phyloP scores from a whole-genome alignment of 768 basidiomycete genomes.

The Tylopilus vinaceipallidus region DNA sequence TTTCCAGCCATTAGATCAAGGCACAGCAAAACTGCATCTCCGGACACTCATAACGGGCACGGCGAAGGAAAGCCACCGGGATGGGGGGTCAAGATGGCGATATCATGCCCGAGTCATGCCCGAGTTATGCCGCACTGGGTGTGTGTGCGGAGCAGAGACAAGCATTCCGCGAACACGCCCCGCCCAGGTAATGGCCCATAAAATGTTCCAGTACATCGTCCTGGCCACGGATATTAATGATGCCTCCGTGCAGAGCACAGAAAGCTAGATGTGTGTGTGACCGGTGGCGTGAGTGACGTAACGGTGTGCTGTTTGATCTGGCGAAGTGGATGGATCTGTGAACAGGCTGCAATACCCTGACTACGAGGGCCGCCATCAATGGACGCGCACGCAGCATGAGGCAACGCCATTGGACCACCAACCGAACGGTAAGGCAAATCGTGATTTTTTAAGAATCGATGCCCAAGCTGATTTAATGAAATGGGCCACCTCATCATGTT shows the following conservation, averaged over 20 bases:
- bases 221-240: background rate
- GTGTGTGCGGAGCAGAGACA: background rate
- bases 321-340: background rate
- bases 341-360: conserved; percentile 13
- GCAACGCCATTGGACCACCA: background rate
- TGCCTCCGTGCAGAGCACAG: conserved; percentile 2
- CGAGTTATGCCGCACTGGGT: background rate
- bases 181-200: background rate
- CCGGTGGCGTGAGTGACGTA: conserved; percentile 12
- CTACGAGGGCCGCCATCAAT: conserved; percentile 12
- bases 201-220: background rate
- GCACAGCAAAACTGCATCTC: conserved; percentile 17
- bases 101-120: background rate
- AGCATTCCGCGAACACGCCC: background rate
- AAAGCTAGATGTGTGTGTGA: conserved; percentile 2
- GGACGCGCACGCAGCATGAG: background rate
- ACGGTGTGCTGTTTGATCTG: background rate
- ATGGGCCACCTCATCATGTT: background rate
- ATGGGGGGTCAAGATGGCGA: background rate
- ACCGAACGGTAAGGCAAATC: background rate
- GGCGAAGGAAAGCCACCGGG: background rate
- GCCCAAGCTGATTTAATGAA: background rate
- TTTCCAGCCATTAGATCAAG: conserved; percentile 8
- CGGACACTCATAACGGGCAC: background rate
- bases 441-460: background rate